phyloP scores from a whole-genome alignment of 2,329 filamentous ascomycete genomes.

The Colletotrichum coccodes region DNA sequence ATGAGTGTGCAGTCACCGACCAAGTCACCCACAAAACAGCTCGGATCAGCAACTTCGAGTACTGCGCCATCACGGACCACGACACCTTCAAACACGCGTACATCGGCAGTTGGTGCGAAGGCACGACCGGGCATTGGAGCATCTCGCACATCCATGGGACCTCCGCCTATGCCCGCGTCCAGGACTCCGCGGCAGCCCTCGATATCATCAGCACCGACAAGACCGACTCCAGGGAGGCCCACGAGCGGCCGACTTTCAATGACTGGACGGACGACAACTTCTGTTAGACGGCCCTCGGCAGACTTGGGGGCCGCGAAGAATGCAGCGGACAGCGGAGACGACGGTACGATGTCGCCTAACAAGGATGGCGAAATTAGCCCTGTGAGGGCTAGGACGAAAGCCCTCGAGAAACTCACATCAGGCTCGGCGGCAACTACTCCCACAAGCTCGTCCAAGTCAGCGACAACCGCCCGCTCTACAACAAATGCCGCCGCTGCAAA shows the following conservation, averaged over 20 bases:
- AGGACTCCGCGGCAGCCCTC: constrained; percentile 57
- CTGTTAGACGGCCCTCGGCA: constrained; percentile 57
- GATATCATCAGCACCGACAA: constrained; percentile 47
- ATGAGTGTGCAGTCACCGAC: constrained; percentile 70
- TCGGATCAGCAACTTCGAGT: constrained; percentile 65
- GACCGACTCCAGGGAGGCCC: constrained; percentile 47
- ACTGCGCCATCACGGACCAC: constrained; percentile 69
- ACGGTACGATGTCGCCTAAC: constrained; percentile 52
- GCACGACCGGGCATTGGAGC: constrained; percentile 65
- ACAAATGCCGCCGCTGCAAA: constrained; percentile 60
- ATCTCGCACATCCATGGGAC: constrained; percentile 74
- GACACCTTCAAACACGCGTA: constrained; percentile 68
- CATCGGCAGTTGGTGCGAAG: constrained; percentile 56
- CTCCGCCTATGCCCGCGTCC: constrained; percentile 62
- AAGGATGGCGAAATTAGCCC: constrained; percentile 66
- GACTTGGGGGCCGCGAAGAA: constrained; percentile 56
- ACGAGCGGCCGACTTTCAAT: constrained; percentile 53
- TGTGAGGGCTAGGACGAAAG: constrained; percentile 58
- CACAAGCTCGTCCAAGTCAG: constrained; percentile 34
- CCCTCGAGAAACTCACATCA: constrained; percentile 62
- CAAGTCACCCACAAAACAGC: constrained; percentile 83
- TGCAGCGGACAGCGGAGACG: constrained; percentile 48
- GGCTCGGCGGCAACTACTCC: constrained; percentile 43
- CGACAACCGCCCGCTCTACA: constrained; percentile 42
- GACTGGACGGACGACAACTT: constrained; percentile 44